A percentile compares a stretch with the other conserved stretches of the same genome.
These are phyloP conservation scores for Kwoniella mangroviensis DNA, from an alignment of 768 basidiomycete genomes.

Conservation along the genomic window DNA sequence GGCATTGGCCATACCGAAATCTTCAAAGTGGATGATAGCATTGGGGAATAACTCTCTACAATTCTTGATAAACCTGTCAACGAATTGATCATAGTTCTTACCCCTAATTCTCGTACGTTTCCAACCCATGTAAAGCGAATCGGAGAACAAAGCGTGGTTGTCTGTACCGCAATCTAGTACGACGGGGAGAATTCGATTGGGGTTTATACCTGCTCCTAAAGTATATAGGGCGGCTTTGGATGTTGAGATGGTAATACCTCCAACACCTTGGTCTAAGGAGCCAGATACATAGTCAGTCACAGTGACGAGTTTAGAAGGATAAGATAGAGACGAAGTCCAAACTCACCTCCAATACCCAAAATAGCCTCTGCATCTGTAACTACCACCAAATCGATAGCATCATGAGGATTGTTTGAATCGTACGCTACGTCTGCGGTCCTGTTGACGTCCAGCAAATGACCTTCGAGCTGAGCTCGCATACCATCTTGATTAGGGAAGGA, in stretches of 20 bases:
- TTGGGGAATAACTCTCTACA: constrained; percentile 58
- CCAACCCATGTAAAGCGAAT: constrained; percentile 70
- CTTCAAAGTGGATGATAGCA: constrained; percentile 58
- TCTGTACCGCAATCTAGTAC: constrained; percentile 59
- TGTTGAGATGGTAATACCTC: constrained; percentile 60
- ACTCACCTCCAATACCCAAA: constrained; percentile 68
- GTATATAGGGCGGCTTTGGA: constrained; percentile 74
- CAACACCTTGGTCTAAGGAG: constrained; percentile 68
- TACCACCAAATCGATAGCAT: constrained; percentile 73
- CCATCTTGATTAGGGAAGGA: constrained; percentile 67
- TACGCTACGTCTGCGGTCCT: constrained; percentile 54
- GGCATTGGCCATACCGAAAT: constrained; percentile 59
- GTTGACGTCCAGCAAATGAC: constrained; percentile 53
- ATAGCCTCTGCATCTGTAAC: constrained; percentile 86
- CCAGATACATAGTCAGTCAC: neutral
- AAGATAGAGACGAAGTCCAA: neutral
- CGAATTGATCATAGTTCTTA: constrained; percentile 75
- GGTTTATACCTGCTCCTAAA: constrained; percentile 60
- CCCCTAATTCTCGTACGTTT: constrained; percentile 72
- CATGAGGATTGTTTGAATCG: constrained; percentile 44
- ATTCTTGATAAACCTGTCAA: constrained; percentile 68
- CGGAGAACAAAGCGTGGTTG: constrained; percentile 58
- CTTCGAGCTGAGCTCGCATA: constrained; percentile 74
- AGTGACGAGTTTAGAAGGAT: neutral
- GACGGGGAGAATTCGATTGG: constrained; percentile 56